Percentiles rank a stretch among this genome's conserved stretches.
Conservation (phyloP, 75 land plant species). For the Cunninghamia lanceolata region DNA sequence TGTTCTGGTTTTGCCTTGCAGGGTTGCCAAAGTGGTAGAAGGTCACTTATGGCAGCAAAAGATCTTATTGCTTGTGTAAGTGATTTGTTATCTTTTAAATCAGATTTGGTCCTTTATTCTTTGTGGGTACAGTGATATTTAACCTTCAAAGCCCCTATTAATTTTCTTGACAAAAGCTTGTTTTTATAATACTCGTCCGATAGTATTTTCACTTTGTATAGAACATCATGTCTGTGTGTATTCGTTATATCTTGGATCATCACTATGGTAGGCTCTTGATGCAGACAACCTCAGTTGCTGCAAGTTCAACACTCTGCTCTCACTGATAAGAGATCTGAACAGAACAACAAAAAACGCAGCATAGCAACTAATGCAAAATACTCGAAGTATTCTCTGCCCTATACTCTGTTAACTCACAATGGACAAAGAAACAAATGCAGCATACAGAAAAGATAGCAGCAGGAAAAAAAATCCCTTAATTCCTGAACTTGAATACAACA, state of each 20-base stretch:
- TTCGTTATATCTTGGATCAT: background rate
- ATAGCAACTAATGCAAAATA: no score
- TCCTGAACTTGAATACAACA: no score
- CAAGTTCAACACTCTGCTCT: no score
- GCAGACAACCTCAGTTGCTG: no score
- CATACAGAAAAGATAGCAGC: no score
- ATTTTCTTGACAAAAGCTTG: background rate
- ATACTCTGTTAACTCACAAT: no score
- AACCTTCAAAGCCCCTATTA: background rate
- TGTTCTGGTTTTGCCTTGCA: conserved; percentile 24
- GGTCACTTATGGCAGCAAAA: conserved; percentile 83
- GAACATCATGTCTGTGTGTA: background rate
- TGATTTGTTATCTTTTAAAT: background rate
- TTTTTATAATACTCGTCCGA: background rate
- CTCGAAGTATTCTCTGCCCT: no score
- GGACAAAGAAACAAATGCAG: no score
- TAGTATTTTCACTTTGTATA: background rate
- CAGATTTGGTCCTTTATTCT: background rate
- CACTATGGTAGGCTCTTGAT: background rate
- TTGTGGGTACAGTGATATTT: background rate
- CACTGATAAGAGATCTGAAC: no score
- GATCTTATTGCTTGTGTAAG: conserved; percentile 74
- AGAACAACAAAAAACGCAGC: no score
- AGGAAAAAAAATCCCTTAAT: no score
- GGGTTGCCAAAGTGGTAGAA: conserved; percentile 85